These are phyloP conservation scores for Colletotrichum trifolii DNA, from an alignment of 2,329 filamentous ascomycete species.

Conservation along the genomic window DNA sequence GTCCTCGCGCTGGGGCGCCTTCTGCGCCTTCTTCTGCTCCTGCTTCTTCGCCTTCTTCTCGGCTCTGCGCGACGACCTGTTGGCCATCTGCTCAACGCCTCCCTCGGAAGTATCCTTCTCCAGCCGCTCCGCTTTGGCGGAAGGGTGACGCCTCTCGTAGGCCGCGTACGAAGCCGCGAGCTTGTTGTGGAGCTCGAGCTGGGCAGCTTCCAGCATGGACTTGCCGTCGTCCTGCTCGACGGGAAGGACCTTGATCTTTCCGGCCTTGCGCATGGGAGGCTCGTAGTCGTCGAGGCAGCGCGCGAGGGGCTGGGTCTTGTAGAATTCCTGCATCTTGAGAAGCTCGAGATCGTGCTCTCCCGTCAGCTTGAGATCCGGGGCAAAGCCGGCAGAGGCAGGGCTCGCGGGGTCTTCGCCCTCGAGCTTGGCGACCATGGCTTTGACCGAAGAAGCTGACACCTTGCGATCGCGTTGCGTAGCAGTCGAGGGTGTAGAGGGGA, in stretches of 20 bases:
- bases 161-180: conserved; percentile 10
- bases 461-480: conserved; percentile 17
- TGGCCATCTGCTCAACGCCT: neutral
- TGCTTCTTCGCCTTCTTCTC: conserved; percentile 29
- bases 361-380: neutral
- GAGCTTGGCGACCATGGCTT: conserved; percentile 33
- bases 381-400: neutral
- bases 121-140: conserved; percentile 23
- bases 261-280: conserved; percentile 12
- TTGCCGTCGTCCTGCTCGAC: conserved; percentile 17
- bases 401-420: conserved; percentile 6
- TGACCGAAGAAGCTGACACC: conserved; percentile 27
- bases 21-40: conserved; percentile 25
- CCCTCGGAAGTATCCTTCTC: conserved; percentile 12
- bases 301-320: conserved; percentile 20
- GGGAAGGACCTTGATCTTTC: conserved; percentile 17
- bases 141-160: conserved; percentile 22
- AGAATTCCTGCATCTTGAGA: conserved; percentile 31
- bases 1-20: conserved; percentile 10
- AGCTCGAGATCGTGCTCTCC: conserved; percentile 18
- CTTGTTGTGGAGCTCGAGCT: conserved; percentile 26
- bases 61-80: conserved; percentile 21
- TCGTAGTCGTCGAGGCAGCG: conserved; percentile 29
- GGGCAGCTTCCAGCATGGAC: conserved; percentile 24
- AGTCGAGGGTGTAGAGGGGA: neutral